These are phyloP conservation scores for Trichoderma asperelloides DNA, from an alignment of 495 filamentous ascomycete genomes.

Conservation along the genomic window DNA sequence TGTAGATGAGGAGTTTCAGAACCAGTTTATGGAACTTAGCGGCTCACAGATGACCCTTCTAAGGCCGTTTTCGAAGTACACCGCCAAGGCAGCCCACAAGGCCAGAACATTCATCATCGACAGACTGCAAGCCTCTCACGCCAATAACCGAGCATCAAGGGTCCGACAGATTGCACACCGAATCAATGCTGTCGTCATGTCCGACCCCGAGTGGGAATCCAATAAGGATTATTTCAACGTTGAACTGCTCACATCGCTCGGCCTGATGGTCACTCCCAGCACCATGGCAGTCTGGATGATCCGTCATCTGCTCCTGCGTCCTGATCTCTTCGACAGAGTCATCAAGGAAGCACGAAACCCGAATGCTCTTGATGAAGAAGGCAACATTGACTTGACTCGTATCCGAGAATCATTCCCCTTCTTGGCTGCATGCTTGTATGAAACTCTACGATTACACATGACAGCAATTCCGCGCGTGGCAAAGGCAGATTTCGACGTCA, in stretches of 20 bases:
- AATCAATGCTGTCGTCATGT: neutral
- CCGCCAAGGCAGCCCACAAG: neutral
- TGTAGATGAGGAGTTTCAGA: neutral
- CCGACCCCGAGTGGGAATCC: neutral
- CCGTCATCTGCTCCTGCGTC: neutral
- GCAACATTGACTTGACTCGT: neutral
- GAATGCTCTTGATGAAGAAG: neutral
- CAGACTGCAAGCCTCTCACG: neutral
- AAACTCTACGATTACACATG: neutral
- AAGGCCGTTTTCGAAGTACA: neutral
- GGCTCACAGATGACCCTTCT: conserved; percentile 1
- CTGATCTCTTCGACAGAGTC: neutral
- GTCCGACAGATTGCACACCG: neutral
- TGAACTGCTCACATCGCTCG: neutral
- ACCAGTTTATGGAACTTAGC: neutral
- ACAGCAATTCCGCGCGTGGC: neutral
- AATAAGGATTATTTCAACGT: conserved; percentile 3
- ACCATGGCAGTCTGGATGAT: conserved; percentile 4
- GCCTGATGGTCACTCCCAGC: neutral
- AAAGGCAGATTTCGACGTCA: neutral
- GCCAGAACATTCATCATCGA: neutral
- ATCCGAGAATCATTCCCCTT: conserved; percentile 1
- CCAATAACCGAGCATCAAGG: neutral
- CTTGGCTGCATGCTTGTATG: neutral
- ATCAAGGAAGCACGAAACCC: neutral